phyloP scores from a whole-genome alignment of 768 basidiomycete species.

The Leccinum sublutescens region DNA sequence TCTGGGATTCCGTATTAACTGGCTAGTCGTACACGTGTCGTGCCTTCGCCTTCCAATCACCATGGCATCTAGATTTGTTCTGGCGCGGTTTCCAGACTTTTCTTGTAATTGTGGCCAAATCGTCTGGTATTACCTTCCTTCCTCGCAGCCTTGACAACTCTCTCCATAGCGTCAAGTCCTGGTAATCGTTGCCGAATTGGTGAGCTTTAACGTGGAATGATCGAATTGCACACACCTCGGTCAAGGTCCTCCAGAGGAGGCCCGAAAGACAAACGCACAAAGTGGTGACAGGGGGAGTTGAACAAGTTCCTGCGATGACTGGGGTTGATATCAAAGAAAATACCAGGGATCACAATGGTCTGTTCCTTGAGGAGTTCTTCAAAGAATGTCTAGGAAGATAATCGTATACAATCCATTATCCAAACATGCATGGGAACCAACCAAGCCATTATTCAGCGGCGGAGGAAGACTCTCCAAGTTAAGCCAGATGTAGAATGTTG shows the following conservation, averaged over 20 bases:
- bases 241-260: slow-evolving; percentile 79
- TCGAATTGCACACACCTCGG: slow-evolving; percentile 46
- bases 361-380: slow-evolving; percentile 90
- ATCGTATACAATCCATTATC: slow-evolving; percentile 1
- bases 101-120: slow-evolving; percentile 73
- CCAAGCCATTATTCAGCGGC: slow-evolving; percentile 86
- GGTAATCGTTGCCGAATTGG: not conserved
- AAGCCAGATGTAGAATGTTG: slow-evolving; percentile 96
- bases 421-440: slow-evolving; percentile 32
- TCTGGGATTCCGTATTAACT: not conserved
- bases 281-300: slow-evolving; percentile 87
- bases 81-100: slow-evolving; percentile 44
- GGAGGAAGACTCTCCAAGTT: slow-evolving; percentile 75
- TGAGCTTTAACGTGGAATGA: not conserved
- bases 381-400: slow-evolving; percentile 72
- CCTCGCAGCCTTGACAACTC: slow-evolving; percentile 69
- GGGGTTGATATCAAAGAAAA: slow-evolving; percentile 82
- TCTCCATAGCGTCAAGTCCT: slow-evolving; percentile 85
- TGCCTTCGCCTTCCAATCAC: no score
- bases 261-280: slow-evolving; percentile 84
- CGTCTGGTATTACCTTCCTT: slow-evolving; percentile 50
- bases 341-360: slow-evolving; percentile 88
- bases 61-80: slow-evolving; percentile 22
- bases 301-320: slow-evolving; percentile 85
- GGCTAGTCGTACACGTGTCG: not conserved